Evolutionary conservation across 129 eudicot genomes (phyloP), one percentile per base, ranked within the genome.

Genomic region (Pseudognaphalium luteoalbum): DNA sequence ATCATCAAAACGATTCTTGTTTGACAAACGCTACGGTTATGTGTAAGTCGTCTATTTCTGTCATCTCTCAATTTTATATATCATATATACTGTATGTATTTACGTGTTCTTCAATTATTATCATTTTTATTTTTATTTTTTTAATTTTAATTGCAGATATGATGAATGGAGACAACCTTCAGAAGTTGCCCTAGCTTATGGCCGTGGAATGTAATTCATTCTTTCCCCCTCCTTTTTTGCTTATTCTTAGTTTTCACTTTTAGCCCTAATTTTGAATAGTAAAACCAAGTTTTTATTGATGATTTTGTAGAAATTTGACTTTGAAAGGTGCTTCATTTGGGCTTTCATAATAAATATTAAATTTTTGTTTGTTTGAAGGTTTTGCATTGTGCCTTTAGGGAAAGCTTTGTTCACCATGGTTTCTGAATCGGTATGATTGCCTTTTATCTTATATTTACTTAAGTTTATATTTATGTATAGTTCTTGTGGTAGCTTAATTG

Each of bases 141-240:
- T 68, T 7, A 6, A 64, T 2, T 25, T 25, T 25, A 25, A 19
- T 69, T 63, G 78, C 88, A 89, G 96, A 67, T 74, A 85, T 81
- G 96, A 89, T 85, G 96, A 87, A 63, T 89, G 92, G 92, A 87
- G 75, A 81, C 83, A 81, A 39, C 96, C 96, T 70, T 72, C 92
- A 0, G 85, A 78, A 75, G 96, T 85, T 81, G 96, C 96, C 57
- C 83, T 89, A 19, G 83, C 86, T 9, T 86, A 90, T 67, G 96
- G 96, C 75, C 92, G 96, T 70, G 90, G 90, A 85, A 87, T 89
- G 96, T 89, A 89, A 60, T 56, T 67, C 19, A 20, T 52, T 71
- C 21, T 39, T 50, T 17, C 21, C 28, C 34, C 11, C 56, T 32
- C 6, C 63, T 62, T 33, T 52, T 62, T 44, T 33, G 0, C 61